Conservation (phyloP, 345 rosid species). For the Hypericum androsaemum region DNA sequence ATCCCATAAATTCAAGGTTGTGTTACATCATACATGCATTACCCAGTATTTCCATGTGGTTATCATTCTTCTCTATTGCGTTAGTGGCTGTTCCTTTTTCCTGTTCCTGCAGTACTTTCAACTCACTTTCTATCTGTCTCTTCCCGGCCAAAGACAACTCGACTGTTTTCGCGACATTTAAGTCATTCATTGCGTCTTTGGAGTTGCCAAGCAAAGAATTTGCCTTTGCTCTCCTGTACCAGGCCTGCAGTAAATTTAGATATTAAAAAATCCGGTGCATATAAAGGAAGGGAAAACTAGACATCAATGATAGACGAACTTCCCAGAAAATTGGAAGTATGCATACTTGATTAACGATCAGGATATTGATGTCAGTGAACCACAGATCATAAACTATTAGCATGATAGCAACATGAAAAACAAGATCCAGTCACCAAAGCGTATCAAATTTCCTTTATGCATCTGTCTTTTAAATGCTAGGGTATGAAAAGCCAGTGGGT, state of each 20-base stretch:
- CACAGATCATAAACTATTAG: no score
- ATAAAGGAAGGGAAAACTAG: no score
- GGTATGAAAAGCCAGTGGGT: no score
- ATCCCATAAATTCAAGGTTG: no score
- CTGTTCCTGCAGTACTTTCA: slow-evolving; percentile 25
- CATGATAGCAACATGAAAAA: no score
- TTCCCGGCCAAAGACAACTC: slow-evolving; percentile 55
- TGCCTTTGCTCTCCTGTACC: slow-evolving; percentile 81
- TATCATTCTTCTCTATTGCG: slow-evolving; percentile 6
- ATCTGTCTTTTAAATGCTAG: no score
- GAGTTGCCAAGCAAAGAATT: slow-evolving; percentile 50
- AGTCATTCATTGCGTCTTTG: slow-evolving; percentile 45
- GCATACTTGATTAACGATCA: no score
- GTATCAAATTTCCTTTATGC: no score
- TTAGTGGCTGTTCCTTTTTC: slow-evolving; percentile 14
- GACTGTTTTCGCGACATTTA: slow-evolving; percentile 37
- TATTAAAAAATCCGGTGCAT: not conserved
- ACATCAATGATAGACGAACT: no score
- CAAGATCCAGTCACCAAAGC: no score
- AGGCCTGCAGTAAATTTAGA: slow-evolving; percentile 33
- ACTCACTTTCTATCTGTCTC: slow-evolving; percentile 63
- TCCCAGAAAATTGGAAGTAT: no score
- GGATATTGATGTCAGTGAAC: no score
- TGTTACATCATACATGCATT: slow-evolving; percentile 12
- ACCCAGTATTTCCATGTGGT: slow-evolving; percentile 21